Percentiles rank a stretch among this genome's conserved stretches.
Evolutionary conservation across 805 yeast species (phyloP).

Genomic region (Yamadazyma kitorensis): DNA sequence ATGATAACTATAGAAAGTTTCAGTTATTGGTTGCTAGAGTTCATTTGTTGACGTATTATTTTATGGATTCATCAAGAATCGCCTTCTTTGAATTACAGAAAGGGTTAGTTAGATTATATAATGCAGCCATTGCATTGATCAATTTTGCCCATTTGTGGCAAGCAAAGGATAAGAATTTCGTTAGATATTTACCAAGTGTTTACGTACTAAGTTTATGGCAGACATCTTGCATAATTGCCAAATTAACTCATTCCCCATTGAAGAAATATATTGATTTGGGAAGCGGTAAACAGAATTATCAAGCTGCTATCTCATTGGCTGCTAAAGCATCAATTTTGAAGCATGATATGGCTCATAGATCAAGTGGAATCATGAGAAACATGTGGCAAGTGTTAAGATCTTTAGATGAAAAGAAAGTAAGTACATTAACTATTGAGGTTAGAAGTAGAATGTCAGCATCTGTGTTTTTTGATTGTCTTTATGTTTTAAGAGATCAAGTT

Average conservation of each 20-base stretch:
- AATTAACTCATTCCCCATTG: slow-evolving; percentile 73
- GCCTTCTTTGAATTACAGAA: slow-evolving; percentile 59
- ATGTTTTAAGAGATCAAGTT: slow-evolving; percentile 79
- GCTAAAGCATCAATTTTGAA: slow-evolving; percentile 80
- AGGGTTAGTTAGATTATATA: slow-evolving; percentile 75
- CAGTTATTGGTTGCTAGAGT: slow-evolving; percentile 70
- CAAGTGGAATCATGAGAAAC: slow-evolving; percentile 90
- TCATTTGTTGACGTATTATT: slow-evolving; percentile 80
- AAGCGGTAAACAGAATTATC: slow-evolving; percentile 68
- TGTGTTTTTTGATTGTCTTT: slow-evolving; percentile 86
- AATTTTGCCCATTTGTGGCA: slow-evolving; percentile 65
- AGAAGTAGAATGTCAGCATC: slow-evolving; percentile 89
- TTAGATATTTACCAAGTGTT: slow-evolving; percentile 80
- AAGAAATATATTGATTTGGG: slow-evolving; percentile 63
- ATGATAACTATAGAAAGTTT: slow-evolving; percentile 68
- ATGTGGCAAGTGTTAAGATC: slow-evolving; percentile 86
- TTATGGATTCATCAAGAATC: slow-evolving; percentile 60
- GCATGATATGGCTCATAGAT: slow-evolving; percentile 89
- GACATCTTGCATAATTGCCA: slow-evolving; percentile 79
- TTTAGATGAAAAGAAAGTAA: slow-evolving; percentile 51
- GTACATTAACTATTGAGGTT: slow-evolving; percentile 50
- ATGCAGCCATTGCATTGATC: slow-evolving; percentile 71
- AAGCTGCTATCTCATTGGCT: slow-evolving; percentile 63
- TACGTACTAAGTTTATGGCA: slow-evolving; percentile 87
- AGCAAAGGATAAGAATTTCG: slow-evolving; percentile 55